Base-by-base conservation (phyloP, 129 eudicot genomes). In the Arctium minus region DNA sequence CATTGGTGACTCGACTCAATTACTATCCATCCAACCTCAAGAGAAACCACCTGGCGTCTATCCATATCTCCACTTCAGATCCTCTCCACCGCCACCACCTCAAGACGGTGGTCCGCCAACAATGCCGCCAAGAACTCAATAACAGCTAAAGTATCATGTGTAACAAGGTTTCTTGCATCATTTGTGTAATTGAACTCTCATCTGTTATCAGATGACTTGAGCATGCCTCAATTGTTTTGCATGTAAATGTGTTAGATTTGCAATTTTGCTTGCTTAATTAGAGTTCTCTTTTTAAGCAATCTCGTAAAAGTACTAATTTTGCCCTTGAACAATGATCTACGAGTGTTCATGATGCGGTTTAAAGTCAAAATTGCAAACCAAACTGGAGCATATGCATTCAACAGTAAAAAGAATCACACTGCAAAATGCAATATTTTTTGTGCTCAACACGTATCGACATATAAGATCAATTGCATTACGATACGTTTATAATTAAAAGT, bases 1-100 rank as follows among this genome's bases (percentile, higher is more conserved):
- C 22, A 91, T 94, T 38, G 97, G 98, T 35, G 97, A 94, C 88
- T 94, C 98, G 17, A 88, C 79, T 74, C 98, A 94, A 79, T 62
- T 94, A 83, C 83, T 92, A 44, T 92, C 97, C 2, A 94, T 91
- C 83, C 77, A 87, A 75, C 96, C 98, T 9, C 96, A 80, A 10
- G 96, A 92, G 68, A 89, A 91, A 80, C 97, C 98, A 1, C 98
- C 94, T 0, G 97, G 98, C 10, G 89, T 91, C 15, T 85, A 79
- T 70, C 94, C 97, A 8, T 88, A 78, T 85, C 90, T 87, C 4
- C 90, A 91, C 79, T 89, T 92, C 44, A 82, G 95, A 48, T 86
- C 94, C 32, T 83, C 90, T 77, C 48, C 87, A 48, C 83, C 90
- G 15, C 85, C 83, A 0, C 79, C 86, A 8, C 81, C 82, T 35